Evolutionary conservation across 2,329 filamentous ascomycete species (phyloP).

Genomic region (Botrytis tulipae): DNA sequence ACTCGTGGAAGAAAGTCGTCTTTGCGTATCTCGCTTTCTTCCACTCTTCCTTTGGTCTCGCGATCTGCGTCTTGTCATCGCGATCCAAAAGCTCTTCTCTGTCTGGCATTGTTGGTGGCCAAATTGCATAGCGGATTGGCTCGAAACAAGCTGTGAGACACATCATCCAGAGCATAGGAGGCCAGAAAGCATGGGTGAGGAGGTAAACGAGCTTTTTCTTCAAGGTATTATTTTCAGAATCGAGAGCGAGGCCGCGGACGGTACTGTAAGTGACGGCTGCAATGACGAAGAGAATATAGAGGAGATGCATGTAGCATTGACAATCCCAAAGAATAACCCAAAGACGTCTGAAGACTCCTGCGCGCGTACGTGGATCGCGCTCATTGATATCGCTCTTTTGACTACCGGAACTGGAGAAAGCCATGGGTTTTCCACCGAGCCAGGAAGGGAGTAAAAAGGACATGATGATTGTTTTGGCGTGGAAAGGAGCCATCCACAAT

Average conservation of each 20-base stretch:
- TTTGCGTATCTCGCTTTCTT: slow-evolving; percentile 56
- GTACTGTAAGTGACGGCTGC: slow-evolving; percentile 42
- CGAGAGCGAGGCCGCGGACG: slow-evolving; percentile 43
- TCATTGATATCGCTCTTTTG: slow-evolving; percentile 56
- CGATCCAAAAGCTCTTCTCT: slow-evolving; percentile 55
- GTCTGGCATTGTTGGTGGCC: slow-evolving; percentile 57
- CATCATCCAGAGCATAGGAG: slow-evolving; percentile 52
- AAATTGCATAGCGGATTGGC: slow-evolving; percentile 59
- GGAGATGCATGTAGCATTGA: slow-evolving; percentile 52
- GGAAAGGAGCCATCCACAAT: slow-evolving; percentile 63
- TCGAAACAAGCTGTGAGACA: slow-evolving; percentile 42
- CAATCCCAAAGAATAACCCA: slow-evolving; percentile 55
- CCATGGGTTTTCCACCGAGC: slow-evolving; percentile 57
- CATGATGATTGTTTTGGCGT: slow-evolving; percentile 56
- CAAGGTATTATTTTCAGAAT: slow-evolving; percentile 45
- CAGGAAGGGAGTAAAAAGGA: slow-evolving; percentile 57
- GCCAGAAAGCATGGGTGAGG: slow-evolving; percentile 61
- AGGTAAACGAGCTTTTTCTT: slow-evolving; percentile 44
- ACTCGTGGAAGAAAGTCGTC: slow-evolving; percentile 55
- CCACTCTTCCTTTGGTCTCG: slow-evolving; percentile 48
- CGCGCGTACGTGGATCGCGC: slow-evolving; percentile 51
- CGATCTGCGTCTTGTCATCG: slow-evolving; percentile 55
- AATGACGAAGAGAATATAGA: slow-evolving; percentile 45
- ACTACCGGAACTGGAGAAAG: slow-evolving; percentile 61
- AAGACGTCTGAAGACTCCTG: slow-evolving; percentile 53